A percentile compares a stretch with the other conserved stretches of the same genome.
Conservation (phyloP, 73 alveolate species). For the Paramecium octaurelia region DNA sequence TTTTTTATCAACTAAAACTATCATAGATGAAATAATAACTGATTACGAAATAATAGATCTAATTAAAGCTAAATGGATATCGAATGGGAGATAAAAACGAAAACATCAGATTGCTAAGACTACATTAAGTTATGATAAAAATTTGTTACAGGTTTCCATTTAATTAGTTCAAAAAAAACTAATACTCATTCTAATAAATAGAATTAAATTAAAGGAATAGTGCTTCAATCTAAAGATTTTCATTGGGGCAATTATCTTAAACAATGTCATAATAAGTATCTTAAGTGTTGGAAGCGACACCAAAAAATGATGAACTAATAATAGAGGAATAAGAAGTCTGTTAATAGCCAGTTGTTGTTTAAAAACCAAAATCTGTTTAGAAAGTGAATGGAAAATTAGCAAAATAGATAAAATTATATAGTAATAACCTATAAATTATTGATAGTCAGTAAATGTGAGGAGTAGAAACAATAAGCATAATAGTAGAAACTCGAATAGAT, state of each 20-base stretch:
- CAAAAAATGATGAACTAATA: background rate
- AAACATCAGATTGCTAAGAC: background rate
- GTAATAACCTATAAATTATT: background rate
- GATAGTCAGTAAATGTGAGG: background rate
- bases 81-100: background rate
- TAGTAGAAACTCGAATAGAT: background rate
- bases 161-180: background rate
- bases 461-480: background rate
- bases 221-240: background rate
- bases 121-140: background rate
- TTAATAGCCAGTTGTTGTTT: background rate
- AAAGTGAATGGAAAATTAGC: background rate
- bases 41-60: background rate
- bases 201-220: background rate
- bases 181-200: background rate
- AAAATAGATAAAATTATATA: background rate
- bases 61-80: background rate
- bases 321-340: background rate
- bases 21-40: background rate
- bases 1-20: background rate
- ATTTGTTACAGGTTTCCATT: background rate
- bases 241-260: background rate
- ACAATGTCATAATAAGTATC: background rate
- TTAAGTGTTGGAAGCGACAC: background rate
- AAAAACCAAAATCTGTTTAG: background rate